A percentile compares a stretch with the other conserved stretches of the same genome.
These are phyloP conservation scores for Phallus indusiatus DNA, from an alignment of 768 basidiomycete genomes.

Conservation along the genomic window DNA sequence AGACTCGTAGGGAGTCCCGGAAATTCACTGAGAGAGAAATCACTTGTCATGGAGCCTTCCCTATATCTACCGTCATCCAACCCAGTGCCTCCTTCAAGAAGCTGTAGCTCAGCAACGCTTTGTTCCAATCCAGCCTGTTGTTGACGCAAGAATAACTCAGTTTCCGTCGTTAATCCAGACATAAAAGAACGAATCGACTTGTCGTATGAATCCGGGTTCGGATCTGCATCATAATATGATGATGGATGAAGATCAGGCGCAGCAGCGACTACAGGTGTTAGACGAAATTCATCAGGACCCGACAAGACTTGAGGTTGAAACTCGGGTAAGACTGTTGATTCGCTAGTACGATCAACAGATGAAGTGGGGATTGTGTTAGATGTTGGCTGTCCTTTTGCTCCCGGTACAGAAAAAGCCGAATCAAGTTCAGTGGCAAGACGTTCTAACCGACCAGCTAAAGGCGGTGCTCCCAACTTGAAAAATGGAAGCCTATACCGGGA, in stretches of 20 bases:
- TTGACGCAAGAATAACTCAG: neutral
- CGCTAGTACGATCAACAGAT: neutral
- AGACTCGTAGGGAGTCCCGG: conserved; percentile 44
- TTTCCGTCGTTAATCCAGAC: neutral
- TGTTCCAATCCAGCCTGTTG: conserved; percentile 50
- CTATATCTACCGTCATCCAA: conserved; percentile 1
- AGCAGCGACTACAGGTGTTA: neutral
- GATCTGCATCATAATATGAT: neutral
- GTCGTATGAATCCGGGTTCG: neutral
- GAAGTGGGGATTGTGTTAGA: neutral
- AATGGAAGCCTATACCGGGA: no score
- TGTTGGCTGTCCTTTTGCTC: neutral
- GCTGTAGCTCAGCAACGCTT: conserved; percentile 49
- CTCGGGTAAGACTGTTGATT: neutral
- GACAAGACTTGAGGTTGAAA: neutral
- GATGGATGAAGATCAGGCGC: neutral
- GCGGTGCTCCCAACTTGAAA: neutral
- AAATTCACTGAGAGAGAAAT: conserved; percentile 67
- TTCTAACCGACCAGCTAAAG: neutral
- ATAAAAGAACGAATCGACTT: neutral
- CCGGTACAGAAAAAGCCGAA: neutral
- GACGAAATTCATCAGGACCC: neutral
- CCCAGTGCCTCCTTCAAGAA: conserved; percentile 22
- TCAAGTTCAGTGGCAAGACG: neutral
- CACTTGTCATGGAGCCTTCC: conserved; percentile 24